phyloP scores from a whole-genome alignment of 768 basidiomycete species.

The Macrolepiota fuliginosa region DNA sequence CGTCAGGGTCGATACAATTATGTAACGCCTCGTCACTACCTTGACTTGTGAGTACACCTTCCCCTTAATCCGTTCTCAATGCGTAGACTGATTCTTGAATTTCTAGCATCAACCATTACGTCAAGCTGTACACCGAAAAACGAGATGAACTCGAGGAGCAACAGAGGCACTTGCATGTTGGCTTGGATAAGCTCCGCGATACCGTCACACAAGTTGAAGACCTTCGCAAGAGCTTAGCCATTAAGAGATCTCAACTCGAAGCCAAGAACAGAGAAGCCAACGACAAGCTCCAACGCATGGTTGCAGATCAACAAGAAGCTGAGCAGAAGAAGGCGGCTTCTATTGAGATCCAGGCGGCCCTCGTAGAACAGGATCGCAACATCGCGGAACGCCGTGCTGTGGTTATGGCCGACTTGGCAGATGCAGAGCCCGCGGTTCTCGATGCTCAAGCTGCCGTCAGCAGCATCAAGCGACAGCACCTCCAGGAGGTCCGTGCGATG shows the following conservation, averaged over 20 bases:
- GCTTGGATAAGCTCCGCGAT: slow-evolving; percentile 92
- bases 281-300: slow-evolving; percentile 97
- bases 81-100: slow-evolving; percentile 3
- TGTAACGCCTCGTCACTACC: slow-evolving; percentile 95
- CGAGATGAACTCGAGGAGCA: slow-evolving; percentile 98
- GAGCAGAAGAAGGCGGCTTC: slow-evolving; percentile 98
- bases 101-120: slow-evolving; percentile 92
- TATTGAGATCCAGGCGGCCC: slow-evolving; percentile 90
- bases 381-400: slow-evolving; percentile 87
- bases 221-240: slow-evolving; percentile 89
- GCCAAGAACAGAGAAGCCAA: slow-evolving; percentile 96
- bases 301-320: slow-evolving; percentile 96
- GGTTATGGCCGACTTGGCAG: slow-evolving; percentile 93
- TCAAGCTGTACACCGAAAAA: slow-evolving; percentile 92
- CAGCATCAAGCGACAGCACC: slow-evolving; percentile 92
- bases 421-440: slow-evolving; percentile 95
- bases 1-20: slow-evolving; percentile 96
- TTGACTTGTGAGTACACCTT: slow-evolving; percentile 83
- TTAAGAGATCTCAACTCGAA: slow-evolving; percentile 89
- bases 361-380: slow-evolving; percentile 86
- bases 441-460: slow-evolving; percentile 97
- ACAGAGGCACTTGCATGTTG: slow-evolving; percentile 96
- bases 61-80: slow-evolving; percentile 10
- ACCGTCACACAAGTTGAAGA: slow-evolving; percentile 98
- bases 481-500: slow-evolving; percentile 97